phyloP scores from a whole-genome alignment of 176 grass and related monocot genomes.

The Poa pratensis region DNA sequence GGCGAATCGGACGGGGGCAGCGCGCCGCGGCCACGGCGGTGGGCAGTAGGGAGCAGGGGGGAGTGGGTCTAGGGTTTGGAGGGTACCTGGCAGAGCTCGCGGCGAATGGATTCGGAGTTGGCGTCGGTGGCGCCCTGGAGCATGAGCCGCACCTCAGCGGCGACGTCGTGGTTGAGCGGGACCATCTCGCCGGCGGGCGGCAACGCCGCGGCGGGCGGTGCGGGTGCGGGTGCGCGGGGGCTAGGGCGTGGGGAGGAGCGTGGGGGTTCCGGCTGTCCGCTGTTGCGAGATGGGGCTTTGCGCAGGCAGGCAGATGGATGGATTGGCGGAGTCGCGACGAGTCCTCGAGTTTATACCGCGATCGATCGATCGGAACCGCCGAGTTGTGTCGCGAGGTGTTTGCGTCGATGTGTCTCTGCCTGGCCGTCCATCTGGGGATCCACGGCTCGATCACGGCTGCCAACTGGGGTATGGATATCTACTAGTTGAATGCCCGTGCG shows the following conservation, averaged over 20 bases:
- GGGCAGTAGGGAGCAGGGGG: not conserved
- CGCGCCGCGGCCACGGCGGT: not conserved
- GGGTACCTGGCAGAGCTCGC: constrained; percentile 42
- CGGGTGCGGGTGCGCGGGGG: not conserved
- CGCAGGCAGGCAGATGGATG: not conserved
- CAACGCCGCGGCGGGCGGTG: not conserved
- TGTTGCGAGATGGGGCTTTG: not conserved
- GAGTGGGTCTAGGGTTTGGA: not conserved
- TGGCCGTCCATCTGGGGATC: not conserved
- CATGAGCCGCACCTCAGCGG: constrained; percentile 60
- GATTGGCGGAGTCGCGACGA: not conserved
- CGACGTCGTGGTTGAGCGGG: constrained; percentile 37
- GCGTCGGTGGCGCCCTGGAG: constrained; percentile 55
- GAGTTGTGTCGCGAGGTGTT: not conserved
- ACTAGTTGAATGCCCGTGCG: no score
- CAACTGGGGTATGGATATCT: not conserved
- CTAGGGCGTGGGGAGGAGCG: not conserved
- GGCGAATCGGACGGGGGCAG: not conserved
- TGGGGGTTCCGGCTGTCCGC: not conserved
- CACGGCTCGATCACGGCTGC: not conserved
- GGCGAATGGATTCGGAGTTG: constrained; percentile 45
- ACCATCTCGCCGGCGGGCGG: constrained; percentile 52
- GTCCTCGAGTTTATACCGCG: not conserved
- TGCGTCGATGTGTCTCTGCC: not conserved
- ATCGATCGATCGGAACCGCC: not conserved